Evolutionary conservation across 2,329 filamentous ascomycete genomes (phyloP).

Genomic region (Botrytis elliptica): DNA sequence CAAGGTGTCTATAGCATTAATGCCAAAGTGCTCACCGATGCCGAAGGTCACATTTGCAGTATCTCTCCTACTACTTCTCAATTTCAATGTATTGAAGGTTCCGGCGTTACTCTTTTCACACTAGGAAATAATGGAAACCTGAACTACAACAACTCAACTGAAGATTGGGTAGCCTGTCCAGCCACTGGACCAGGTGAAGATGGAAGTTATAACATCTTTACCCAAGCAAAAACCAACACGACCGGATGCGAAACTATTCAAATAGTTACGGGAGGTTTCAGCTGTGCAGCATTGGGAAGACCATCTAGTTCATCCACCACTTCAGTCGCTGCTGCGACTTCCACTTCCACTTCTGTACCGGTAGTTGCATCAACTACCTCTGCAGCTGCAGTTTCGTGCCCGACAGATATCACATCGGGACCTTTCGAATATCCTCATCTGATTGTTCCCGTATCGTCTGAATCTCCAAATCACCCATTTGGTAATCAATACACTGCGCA

Average conservation of each 20-base stretch:
- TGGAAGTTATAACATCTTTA: constrained; percentile 34
- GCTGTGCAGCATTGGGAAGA: constrained; percentile 30
- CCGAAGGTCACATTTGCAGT: constrained; percentile 31
- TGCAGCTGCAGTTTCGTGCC: constrained; percentile 20
- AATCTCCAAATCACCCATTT: constrained; percentile 49
- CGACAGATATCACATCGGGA: constrained; percentile 31
- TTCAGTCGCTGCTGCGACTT: not conserved
- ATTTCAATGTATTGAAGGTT: constrained; percentile 29
- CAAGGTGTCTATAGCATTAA: constrained; percentile 31
- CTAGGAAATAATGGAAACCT: constrained; percentile 29
- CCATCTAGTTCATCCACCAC: not conserved
- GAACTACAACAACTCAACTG: constrained; percentile 24
- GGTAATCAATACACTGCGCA: constrained; percentile 58
- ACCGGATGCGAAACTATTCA: constrained; percentile 34
- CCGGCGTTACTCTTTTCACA: constrained; percentile 7
- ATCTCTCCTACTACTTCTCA: constrained; percentile 29
- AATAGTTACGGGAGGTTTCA: constrained; percentile 31
- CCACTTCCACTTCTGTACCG: not conserved
- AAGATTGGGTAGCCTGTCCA: constrained; percentile 35
- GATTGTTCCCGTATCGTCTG: constrained; percentile 59
- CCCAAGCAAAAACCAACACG: constrained; percentile 26
- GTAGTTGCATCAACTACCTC: not conserved
- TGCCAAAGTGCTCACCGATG: constrained; percentile 28
- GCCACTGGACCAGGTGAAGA: constrained; percentile 32
- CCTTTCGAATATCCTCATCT: constrained; percentile 59